Base-by-base conservation (phyloP, 139 green algal species). In the Picochlorum costavermella region DNA sequence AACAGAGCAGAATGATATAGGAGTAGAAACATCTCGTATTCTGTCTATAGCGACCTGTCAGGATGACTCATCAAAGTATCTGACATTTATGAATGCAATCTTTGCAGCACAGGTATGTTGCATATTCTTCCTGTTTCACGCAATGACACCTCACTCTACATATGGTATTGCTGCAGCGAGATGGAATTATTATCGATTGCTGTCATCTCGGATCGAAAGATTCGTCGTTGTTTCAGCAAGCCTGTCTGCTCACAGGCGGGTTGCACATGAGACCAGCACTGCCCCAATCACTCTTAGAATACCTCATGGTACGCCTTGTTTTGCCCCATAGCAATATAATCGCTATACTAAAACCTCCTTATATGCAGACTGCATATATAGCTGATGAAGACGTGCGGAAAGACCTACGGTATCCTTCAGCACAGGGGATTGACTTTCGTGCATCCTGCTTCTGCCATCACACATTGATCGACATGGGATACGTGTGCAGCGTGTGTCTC, bases 401-500 rank as follows among this genome's bases (percentile, higher is more conserved):
- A 12, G 70, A 73, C 51, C 64, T 88, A 49, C 53, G 69, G 23
- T 61, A 72, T 63, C 69, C 71, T 2, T 40, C 51, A 36, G 11
- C 23, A 26, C 17, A 62, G 8, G 70, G 66, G 3, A 76, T 90
- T 3, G 84, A 90, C 63, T 90, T 90, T 53, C 71, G 84, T 0
- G 81, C 84, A 17, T 83, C 77, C 5, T 89, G 81, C 70, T 87
- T 87, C 69, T 87, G 81, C 45, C 81, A 87, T 60, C 81, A 78
- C 60, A 69, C 63, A 11, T 46, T 70, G 11, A 85, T 87, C 57
- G 83, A 83, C 50, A 25, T 88, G 46, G 83, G 84, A 1, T 91
- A 72, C 61, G 84, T 91, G 1, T 91, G 84, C 73, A 84, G 71
- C 33, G 84, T 90, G 5, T 91, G 84, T 58, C 65, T 91, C 3